These are phyloP conservation scores for Panellus pusillus DNA, from an alignment of 768 basidiomycete species.

Conservation along the genomic window DNA sequence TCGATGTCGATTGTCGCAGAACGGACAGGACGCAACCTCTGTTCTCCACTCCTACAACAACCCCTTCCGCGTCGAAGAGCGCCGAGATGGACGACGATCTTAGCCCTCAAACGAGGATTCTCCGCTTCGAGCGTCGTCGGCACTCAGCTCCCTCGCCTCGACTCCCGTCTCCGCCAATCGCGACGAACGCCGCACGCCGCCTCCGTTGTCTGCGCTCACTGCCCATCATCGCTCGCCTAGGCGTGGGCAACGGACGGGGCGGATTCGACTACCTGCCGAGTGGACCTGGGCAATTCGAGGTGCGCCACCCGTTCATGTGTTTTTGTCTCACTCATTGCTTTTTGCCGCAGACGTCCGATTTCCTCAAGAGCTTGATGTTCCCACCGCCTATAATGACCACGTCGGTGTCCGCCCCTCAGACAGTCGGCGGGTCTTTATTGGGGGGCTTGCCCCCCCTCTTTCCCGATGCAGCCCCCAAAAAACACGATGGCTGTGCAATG, in stretches of 20 bases:
- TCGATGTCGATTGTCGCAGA: slow-evolving; percentile 95
- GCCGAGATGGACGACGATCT: slow-evolving; percentile 49
- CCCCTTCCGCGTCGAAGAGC: slow-evolving; percentile 26
- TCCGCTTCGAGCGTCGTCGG: slow-evolving; percentile 50
- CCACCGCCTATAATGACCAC: neutral
- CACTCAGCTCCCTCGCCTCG: slow-evolving; percentile 38
- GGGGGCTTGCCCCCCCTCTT: too few species aligned
- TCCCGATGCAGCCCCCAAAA: too few species aligned
- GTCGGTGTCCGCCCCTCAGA: too few species aligned
- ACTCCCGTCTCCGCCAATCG: slow-evolving; percentile 23
- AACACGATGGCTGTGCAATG: too few species aligned
- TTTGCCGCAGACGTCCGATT: neutral
- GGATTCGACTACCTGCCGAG: neutral
- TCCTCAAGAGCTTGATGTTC: neutral
- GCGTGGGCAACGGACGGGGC: neutral
- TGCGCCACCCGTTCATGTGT: too few species aligned
- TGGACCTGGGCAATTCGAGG: neutral
- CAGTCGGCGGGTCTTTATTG: too few species aligned
- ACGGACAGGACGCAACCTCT: slow-evolving; percentile 94
- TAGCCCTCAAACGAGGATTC: slow-evolving; percentile 54
- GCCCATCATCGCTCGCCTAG: neutral
- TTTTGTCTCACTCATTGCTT: neutral
- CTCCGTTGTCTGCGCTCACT: slow-evolving; percentile 22
- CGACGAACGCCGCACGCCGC: neutral
- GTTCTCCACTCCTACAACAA: slow-evolving; percentile 55